phyloP scores from a whole-genome alignment of 1,284 basidiomycete genomes.

The Ceratobasidium sp. region DNA sequence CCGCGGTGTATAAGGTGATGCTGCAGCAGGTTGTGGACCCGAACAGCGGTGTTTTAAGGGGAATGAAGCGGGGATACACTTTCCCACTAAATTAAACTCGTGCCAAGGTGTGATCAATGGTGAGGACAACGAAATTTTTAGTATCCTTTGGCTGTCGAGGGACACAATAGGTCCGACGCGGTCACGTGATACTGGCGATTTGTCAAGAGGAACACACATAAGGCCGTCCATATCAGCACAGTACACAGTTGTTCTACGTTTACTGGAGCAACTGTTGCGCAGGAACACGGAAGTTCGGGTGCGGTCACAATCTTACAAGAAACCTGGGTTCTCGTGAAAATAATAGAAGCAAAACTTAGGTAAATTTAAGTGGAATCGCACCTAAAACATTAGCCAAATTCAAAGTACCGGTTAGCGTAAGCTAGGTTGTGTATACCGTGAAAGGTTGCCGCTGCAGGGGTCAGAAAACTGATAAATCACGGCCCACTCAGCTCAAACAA shows the following conservation, averaged over 20 bases:
- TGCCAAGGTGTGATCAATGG: too few relatives aligned
- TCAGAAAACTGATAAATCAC: conserved; percentile 48
- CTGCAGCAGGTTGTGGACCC: neutral
- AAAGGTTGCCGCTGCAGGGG: conserved; percentile 48
- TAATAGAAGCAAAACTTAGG: neutral
- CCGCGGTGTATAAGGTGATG: neutral
- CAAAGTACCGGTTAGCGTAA: conserved; percentile 47
- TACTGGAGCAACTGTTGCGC: neutral
- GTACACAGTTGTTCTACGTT: neutral
- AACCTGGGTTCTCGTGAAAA: conserved; percentile 44
- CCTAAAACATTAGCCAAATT: conserved; percentile 49
- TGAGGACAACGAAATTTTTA: too few relatives aligned
- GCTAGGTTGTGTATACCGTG: conserved; percentile 49
- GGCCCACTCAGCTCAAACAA: conserved; percentile 47
- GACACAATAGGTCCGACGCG: too few relatives aligned
- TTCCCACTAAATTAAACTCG: neutral
- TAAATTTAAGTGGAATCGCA: neutral
- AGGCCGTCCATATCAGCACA: neutral
- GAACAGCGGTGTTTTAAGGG: neutral
- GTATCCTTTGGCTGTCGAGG: too few relatives aligned
- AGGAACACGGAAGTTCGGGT: neutral
- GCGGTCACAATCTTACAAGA: neutral
- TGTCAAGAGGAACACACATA: too few relatives aligned
- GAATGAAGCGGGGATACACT: neutral
- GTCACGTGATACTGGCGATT: too few relatives aligned